These are phyloP conservation scores for Globisporangium emineosum DNA, from an alignment of 352 stramenopile genomes.

Conservation along the genomic window DNA sequence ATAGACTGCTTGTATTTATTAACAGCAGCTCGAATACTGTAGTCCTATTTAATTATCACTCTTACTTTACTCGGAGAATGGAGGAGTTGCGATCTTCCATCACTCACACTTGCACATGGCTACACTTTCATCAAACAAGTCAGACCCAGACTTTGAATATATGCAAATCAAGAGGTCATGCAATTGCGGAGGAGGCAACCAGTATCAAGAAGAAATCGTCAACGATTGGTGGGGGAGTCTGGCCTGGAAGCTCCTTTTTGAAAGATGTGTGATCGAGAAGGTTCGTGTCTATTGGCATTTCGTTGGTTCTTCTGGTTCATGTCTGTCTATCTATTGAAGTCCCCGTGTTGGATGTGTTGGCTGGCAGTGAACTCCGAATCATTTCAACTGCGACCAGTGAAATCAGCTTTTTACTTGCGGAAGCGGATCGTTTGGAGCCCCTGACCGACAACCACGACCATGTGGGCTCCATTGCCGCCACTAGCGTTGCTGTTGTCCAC, in stretches of 20 bases:
- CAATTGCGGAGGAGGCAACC: background rate
- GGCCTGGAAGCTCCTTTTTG: too few species aligned
- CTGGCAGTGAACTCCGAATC: background rate
- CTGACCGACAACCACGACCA: constrained; percentile 72
- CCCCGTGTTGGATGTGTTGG: background rate
- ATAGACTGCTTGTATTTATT: background rate
- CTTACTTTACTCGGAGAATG: background rate
- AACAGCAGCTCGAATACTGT: too few species aligned
- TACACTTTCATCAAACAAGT: background rate
- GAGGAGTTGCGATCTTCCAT: too few species aligned
- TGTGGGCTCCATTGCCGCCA: constrained; percentile 9
- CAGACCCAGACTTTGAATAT: background rate
- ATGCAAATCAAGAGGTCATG: background rate
- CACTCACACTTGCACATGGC: background rate
- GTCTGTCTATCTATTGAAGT: too few species aligned
- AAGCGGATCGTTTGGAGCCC: constrained; percentile 71
- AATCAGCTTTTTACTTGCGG: background rate
- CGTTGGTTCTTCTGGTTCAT: too few species aligned
- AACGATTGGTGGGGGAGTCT: too few species aligned
- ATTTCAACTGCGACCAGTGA: background rate
- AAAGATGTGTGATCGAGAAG: too few species aligned
- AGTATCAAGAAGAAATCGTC: too few species aligned
- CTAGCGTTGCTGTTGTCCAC: background rate
- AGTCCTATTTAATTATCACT: background rate
- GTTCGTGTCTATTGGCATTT: too few species aligned